phyloP scores from a whole-genome alignment of 2,329 filamentous ascomycete genomes.

The Penicillium psychrosexuale region DNA sequence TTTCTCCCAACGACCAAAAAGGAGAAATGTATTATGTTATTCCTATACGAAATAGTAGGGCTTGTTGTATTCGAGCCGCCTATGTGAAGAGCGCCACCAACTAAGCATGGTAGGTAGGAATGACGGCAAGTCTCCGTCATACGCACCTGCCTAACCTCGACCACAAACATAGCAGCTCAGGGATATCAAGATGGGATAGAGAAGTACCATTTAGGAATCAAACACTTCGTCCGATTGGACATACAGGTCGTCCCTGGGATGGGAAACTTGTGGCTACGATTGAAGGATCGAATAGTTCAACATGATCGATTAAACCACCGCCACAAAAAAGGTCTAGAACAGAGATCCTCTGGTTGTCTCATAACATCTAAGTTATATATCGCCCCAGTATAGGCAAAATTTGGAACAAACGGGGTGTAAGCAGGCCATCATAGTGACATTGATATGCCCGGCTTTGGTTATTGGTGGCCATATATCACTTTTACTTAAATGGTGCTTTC shows the following conservation, averaged over 20 bases:
- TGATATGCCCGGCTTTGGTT: not conserved
- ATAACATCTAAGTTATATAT: not conserved
- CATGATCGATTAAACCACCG: not conserved
- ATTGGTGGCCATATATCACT: not conserved
- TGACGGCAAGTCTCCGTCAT: slow-evolving; percentile 2
- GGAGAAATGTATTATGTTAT: too few species aligned
- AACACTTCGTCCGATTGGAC: not conserved
- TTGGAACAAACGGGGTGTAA: not conserved
- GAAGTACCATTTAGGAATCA: not conserved
- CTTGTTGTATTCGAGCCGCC: not conserved
- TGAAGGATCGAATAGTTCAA: not conserved
- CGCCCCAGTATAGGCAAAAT: not conserved
- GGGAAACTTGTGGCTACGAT: not conserved
- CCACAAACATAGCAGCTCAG: not conserved
- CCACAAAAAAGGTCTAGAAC: slow-evolving; percentile 6
- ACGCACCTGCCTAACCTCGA: not conserved
- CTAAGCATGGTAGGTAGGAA: not conserved
- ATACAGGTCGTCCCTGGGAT: not conserved
- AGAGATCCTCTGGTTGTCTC: not conserved
- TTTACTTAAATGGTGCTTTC: slow-evolving; percentile 3
- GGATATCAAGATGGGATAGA: not conserved
- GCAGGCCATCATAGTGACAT: slow-evolving; percentile 8
- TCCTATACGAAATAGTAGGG: not conserved
- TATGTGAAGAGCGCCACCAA: not conserved
- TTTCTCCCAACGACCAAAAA: not conserved